phyloP scores from a whole-genome alignment of 2,329 filamentous ascomycete species.

The Lasiodiplodia gonubiensis region DNA sequence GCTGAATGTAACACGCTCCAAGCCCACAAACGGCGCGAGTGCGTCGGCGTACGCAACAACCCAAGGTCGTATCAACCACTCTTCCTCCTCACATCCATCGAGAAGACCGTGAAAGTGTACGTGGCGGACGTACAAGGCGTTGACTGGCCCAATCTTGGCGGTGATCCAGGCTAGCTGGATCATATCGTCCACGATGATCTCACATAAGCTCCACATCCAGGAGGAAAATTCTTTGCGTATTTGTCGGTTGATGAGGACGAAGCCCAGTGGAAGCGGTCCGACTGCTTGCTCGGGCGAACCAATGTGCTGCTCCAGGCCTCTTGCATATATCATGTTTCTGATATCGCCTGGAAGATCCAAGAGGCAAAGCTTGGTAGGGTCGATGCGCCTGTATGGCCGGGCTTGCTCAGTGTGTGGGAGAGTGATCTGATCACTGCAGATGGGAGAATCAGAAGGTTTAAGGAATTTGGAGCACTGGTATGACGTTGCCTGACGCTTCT shows the following conservation, averaged over 20 bases:
- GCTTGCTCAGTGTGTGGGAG: too few relatives aligned
- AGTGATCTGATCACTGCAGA: too few relatives aligned
- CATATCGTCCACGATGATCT: neutral
- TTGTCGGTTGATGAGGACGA: neutral
- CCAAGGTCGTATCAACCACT: too few relatives aligned
- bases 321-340: neutral
- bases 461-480: too few relatives aligned
- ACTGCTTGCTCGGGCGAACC: neutral
- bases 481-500: too few relatives aligned
- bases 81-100: neutral
- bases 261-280: neutral
- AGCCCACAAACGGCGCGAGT: neutral
- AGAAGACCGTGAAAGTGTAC: neutral
- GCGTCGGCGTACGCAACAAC: too few relatives aligned
- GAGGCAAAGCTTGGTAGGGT: neutral
- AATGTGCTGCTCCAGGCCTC: neutral
- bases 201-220: neutral
- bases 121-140: neutral
- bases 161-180: neutral
- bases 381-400: too few relatives aligned
- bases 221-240: neutral
- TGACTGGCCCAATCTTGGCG: neutral
- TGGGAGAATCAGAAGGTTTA: too few relatives aligned
- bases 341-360: conserved; percentile 3
- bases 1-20: neutral